Conservation (phyloP, 352 stramenopile species). For the Phytophthora kernoviae region DNA sequence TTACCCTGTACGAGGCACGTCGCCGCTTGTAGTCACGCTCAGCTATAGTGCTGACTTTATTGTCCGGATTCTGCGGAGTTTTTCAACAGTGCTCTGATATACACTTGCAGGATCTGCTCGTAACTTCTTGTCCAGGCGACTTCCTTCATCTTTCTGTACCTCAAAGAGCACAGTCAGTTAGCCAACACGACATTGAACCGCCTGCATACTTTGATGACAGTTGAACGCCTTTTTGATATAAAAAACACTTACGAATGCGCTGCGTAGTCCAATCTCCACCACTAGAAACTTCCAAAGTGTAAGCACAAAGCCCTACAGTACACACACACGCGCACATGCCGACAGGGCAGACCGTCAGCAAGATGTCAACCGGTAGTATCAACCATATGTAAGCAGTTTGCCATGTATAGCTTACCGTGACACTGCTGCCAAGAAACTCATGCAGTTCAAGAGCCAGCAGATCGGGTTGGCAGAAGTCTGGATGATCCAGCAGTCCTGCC, state of each 20-base stretch:
- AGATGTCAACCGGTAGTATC: no score
- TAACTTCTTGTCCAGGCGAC: conserved; percentile 5
- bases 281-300: conserved; percentile 79
- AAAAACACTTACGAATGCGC: conserved; percentile 50
- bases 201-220: background rate
- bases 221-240: background rate
- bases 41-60: background rate
- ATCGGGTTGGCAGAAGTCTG: conserved; percentile 75
- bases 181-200: background rate
- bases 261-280: conserved; percentile 57
- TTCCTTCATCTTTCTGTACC: conserved; percentile 15
- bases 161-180: conserved; percentile 4
- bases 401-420: conserved; percentile 28
- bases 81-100: no score
- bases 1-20: conserved; percentile 61
- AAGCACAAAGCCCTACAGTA: conserved; percentile 60
- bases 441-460: conserved; percentile 63
- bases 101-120: background rate
- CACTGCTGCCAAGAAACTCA: conserved; percentile 64
- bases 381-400: background rate
- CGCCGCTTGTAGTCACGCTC: conserved; percentile 55
- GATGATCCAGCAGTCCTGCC: conserved; percentile 63
- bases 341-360: conserved; percentile 3
- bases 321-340: conserved; percentile 1
- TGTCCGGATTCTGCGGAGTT: background rate